A percentile compares a stretch with the other conserved stretches of the same genome.
These are phyloP conservation scores for Penium margaritaceum DNA, from an alignment of 139 green algal species.

Conservation along the genomic window DNA sequence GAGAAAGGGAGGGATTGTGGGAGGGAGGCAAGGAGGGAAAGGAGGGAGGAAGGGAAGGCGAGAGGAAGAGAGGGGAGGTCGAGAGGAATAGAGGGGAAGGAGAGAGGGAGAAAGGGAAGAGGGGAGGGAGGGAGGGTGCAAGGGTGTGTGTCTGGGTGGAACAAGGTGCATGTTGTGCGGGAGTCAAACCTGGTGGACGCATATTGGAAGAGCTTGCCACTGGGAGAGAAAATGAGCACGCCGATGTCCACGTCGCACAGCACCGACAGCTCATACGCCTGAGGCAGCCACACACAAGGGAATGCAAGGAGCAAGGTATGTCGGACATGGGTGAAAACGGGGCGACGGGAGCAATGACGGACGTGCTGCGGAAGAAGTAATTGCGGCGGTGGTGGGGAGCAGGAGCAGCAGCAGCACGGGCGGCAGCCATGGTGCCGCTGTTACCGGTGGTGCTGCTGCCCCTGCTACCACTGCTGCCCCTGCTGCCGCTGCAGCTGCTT, in stretches of 20 bases:
- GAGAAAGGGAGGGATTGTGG: neutral
- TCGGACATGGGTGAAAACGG: no score
- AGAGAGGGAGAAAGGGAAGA: neutral
- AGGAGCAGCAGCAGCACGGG: no score
- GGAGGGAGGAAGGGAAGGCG: neutral
- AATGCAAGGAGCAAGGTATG: no score
- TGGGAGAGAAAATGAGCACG: constrained; percentile 44
- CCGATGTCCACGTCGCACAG: constrained; percentile 42
- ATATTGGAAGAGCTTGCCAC: constrained; percentile 45
- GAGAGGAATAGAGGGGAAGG: neutral
- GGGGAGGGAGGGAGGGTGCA: neutral
- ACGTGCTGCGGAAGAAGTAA: no score
- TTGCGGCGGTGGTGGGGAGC: no score
- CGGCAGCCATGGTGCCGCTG: no score
- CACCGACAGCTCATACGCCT: constrained; percentile 35
- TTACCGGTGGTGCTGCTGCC: no score
- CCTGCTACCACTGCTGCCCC: no score
- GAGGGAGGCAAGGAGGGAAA: neutral
- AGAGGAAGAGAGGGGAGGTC: neutral
- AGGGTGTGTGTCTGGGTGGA: neutral
- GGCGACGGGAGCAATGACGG: no score
- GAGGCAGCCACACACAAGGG: no score
- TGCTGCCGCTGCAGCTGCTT: no score
- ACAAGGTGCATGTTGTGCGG: no score
- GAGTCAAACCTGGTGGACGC: constrained; percentile 18